These are phyloP conservation scores for Protomyces gravidus DNA, from an alignment of 1,139 yeast genomes.

Conservation along the genomic window DNA sequence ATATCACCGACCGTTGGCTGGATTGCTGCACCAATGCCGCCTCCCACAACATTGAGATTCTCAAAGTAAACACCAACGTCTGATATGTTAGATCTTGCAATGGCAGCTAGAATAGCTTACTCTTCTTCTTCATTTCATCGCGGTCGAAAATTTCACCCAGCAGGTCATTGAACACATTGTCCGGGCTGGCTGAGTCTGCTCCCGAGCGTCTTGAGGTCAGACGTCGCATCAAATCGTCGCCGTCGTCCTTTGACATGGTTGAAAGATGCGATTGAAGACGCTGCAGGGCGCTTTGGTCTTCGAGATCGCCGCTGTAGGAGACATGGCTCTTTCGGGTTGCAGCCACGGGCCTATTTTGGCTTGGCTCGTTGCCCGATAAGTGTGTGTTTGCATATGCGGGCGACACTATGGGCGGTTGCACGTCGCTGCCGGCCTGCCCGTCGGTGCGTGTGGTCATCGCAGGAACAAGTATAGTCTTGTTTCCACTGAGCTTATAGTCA, in stretches of 20 bases:
- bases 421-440: too few species aligned
- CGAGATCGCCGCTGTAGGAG: conserved; percentile 1
- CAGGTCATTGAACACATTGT: conserved; percentile 16
- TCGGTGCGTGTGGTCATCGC: too few species aligned
- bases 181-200: neutral
- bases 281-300: conserved; percentile 5
- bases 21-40: conserved; percentile 52
- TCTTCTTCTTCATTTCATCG: conserved; percentile 28
- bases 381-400: neutral
- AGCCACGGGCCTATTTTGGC: neutral
- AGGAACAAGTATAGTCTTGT: too few species aligned
- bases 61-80: conserved; percentile 49
- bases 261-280: conserved; percentile 9
- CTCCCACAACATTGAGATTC: conserved; percentile 49
- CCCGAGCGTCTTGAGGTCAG: conserved; percentile 18
- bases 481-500: too few species aligned
- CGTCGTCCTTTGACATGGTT: conserved; percentile 7
- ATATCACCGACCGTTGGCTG: conserved; percentile 50
- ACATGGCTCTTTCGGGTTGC: neutral
- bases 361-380: neutral
- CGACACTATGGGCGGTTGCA: conserved; percentile 12
- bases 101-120: neutral
- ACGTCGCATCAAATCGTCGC: conserved; percentile 6
- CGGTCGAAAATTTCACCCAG: conserved; percentile 25
- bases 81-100: neutral